phyloP scores from a whole-genome alignment of 1,284 basidiomycete species.

The Pterulicium gracile region DNA sequence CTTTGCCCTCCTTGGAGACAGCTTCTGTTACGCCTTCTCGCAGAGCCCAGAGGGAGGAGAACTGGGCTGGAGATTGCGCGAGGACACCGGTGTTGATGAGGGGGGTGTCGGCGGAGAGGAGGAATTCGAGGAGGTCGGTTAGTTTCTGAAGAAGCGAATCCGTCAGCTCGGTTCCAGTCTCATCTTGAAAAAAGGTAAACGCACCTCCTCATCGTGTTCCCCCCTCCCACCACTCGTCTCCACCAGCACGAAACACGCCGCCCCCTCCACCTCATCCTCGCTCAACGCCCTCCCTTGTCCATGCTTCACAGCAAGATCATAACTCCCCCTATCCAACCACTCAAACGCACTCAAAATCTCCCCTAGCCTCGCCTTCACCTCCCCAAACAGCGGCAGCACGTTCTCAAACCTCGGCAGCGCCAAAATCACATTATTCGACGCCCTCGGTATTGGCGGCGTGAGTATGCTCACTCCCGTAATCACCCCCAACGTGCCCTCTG shows the following conservation, averaged over 20 bases:
- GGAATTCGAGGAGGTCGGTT: constrained; percentile 64
- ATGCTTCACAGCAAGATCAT: constrained; percentile 77
- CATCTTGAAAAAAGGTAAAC: constrained; percentile 4
- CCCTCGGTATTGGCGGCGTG: constrained; percentile 82
- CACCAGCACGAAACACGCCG: constrained; percentile 84
- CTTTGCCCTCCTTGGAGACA: constrained; percentile 87
- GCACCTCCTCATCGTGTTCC: constrained; percentile 92
- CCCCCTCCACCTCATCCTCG: constrained; percentile 60
- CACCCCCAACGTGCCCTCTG: constrained; percentile 92
- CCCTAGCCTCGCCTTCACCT: constrained; percentile 67
- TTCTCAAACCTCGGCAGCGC: constrained; percentile 68
- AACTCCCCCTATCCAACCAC: constrained; percentile 86
- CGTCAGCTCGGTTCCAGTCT: constrained; percentile 6
- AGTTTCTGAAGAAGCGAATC: constrained; percentile 72
- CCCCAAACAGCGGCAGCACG: constrained; percentile 60
- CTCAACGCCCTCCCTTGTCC: constrained; percentile 58
- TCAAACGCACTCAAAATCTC: constrained; percentile 99
- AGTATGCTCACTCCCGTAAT: constrained; percentile 94
- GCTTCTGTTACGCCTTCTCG: constrained; percentile 95
- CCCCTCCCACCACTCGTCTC: constrained; percentile 93
- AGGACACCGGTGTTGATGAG: constrained; percentile 88
- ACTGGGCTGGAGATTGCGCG: constrained; percentile 87
- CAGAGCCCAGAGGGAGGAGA: constrained; percentile 84
- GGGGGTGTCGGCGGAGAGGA: constrained; percentile 66
- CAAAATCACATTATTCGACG: constrained; percentile 71